These are phyloP conservation scores for Pleurotus citrinopileatus DNA, from an alignment of 768 basidiomycete genomes.

Conservation along the genomic window DNA sequence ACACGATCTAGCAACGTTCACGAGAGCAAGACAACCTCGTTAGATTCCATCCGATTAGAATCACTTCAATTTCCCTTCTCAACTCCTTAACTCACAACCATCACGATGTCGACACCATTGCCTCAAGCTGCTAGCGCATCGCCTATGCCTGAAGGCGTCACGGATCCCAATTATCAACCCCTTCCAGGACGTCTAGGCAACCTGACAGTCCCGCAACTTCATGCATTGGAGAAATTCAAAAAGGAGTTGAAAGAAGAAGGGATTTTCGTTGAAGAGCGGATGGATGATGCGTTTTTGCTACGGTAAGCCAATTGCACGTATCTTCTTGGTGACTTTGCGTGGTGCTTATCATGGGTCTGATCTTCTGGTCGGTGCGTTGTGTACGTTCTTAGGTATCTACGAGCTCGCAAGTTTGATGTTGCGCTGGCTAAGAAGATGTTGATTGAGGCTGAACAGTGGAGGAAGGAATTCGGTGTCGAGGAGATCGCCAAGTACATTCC, in stretches of 20 bases:
- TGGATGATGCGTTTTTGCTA: slow-evolving; percentile 70
- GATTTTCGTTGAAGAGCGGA: slow-evolving; percentile 56
- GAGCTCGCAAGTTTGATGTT: slow-evolving; percentile 92
- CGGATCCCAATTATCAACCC: slow-evolving; percentile 64
- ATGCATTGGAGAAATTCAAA: slow-evolving; percentile 67
- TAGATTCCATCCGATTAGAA: slow-evolving; percentile 6
- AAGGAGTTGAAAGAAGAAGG: slow-evolving; percentile 60
- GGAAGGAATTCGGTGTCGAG: slow-evolving; percentile 80
- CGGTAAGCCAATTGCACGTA: too few species aligned
- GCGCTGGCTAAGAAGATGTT: slow-evolving; percentile 83
- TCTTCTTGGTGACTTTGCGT: neutral
- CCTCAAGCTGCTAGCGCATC: slow-evolving; percentile 47
- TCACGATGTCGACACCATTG: slow-evolving; percentile 7
- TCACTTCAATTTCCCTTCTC: too few species aligned
- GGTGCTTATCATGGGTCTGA: neutral
- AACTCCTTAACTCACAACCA: too few species aligned
- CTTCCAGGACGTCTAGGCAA: slow-evolving; percentile 79
- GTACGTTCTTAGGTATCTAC: slow-evolving; percentile 62
- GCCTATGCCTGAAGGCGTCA: slow-evolving; percentile 54
- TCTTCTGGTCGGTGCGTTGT: neutral
- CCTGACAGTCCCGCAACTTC: slow-evolving; percentile 57
- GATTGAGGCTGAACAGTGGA: slow-evolving; percentile 80
- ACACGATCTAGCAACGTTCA: too few species aligned
- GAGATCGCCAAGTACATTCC: slow-evolving; percentile 65
- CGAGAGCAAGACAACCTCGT: too few species aligned